Percentiles rank a stretch among this genome's conserved stretches.
Conservation (phyloP, 2,329 filamentous ascomycete genomes). For the Penicillium sclerotiorum region DNA sequence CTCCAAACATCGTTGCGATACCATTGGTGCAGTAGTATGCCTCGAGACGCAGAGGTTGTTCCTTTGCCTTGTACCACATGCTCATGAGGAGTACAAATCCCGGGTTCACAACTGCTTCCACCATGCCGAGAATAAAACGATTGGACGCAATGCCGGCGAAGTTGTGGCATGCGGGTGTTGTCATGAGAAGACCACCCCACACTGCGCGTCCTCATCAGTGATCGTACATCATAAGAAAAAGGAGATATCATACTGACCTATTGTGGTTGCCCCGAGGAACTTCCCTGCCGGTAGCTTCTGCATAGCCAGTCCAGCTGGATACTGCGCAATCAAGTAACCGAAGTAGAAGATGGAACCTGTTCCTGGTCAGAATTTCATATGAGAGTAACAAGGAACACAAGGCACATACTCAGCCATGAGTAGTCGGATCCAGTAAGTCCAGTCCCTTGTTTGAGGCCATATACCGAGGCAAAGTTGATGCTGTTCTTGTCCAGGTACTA, state of each 20-base stretch:
- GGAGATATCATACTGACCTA: conserved; percentile 26
- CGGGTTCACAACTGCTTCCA: conserved; percentile 54
- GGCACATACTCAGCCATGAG: conserved; percentile 28
- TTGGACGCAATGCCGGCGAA: conserved; percentile 49
- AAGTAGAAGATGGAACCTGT: conserved; percentile 53
- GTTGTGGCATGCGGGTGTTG: conserved; percentile 46
- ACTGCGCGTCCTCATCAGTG: conserved; percentile 17
- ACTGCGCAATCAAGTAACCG: conserved; percentile 52
- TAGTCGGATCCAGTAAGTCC: conserved; percentile 28
- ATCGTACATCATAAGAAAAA: too few relatives aligned
- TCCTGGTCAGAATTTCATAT: not conserved
- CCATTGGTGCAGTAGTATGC: conserved; percentile 63
- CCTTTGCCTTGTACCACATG: conserved; percentile 54
- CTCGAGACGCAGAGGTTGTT: conserved; percentile 57
- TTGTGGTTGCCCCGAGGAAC: conserved; percentile 45
- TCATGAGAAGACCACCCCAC: conserved; percentile 51
- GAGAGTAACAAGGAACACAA: not conserved
- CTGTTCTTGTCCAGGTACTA: conserved; percentile 60
- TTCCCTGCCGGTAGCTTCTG: conserved; percentile 52
- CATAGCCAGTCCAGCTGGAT: conserved; percentile 47
- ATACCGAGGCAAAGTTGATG: conserved; percentile 41
- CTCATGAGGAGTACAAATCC: conserved; percentile 55
- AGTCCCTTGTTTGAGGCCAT: conserved; percentile 34
- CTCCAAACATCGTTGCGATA: conserved; percentile 64
- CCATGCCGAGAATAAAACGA: conserved; percentile 51